phyloP scores from a whole-genome alignment of 257 asterid genomes.

The Handroanthus guayacan region DNA sequence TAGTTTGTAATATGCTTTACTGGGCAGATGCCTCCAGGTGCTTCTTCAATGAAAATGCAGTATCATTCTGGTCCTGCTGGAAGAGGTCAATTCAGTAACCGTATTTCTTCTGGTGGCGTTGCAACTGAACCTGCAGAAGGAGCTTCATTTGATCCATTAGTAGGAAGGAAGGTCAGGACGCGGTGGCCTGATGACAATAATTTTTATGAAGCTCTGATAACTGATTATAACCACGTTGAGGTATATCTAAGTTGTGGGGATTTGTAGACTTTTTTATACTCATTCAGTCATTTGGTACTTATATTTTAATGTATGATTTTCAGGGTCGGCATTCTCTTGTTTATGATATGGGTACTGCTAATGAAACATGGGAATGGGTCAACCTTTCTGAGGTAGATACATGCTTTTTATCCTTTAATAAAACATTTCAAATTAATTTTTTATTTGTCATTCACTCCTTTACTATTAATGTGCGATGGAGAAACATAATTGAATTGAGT shows the following conservation, averaged over 20 bases:
- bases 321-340: conserved; percentile 77
- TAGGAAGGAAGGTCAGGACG: conserved; percentile 92
- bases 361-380: conserved; percentile 82
- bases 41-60: conserved; percentile 74
- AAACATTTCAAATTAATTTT: conserved; percentile 5
- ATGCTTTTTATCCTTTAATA: conserved; percentile 32
- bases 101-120: conserved; percentile 60
- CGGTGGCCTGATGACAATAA: conserved; percentile 98
- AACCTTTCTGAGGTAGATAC: conserved; percentile 74
- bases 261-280: conserved; percentile 19
- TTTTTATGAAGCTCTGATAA: conserved; percentile 90
- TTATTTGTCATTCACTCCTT: neutral
- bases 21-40: conserved; percentile 65
- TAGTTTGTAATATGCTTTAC: conserved; percentile 23
- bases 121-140: conserved; percentile 67
- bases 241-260: conserved; percentile 46
- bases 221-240: conserved; percentile 68
- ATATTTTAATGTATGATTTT: conserved; percentile 36
- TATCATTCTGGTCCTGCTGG: conserved; percentile 73
- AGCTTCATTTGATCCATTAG: conserved; percentile 58
- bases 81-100: conserved; percentile 79
- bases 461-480: neutral
- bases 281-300: conserved; percentile 32
- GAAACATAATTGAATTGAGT: conserved; percentile 26
- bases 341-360: conserved; percentile 59